phyloP scores from a whole-genome alignment of 345 rosid species.

The Brassica cretica region DNA sequence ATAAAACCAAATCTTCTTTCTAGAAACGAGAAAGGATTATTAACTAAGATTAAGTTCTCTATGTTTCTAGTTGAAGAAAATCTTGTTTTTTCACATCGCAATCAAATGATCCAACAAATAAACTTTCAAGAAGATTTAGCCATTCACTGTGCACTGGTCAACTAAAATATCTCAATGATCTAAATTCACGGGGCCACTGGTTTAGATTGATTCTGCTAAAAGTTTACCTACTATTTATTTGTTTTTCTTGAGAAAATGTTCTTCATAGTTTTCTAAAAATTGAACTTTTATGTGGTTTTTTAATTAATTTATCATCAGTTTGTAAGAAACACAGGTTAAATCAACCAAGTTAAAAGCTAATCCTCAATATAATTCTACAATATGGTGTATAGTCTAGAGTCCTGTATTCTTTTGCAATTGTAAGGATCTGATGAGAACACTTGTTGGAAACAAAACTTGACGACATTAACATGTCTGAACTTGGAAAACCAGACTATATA shows the following conservation, averaged over 20 bases:
- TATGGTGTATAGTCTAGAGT: too few species aligned
- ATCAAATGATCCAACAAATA: background rate
- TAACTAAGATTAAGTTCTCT: background rate
- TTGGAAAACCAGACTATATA: too few species aligned
- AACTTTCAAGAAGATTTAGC: background rate
- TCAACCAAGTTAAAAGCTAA: too few species aligned
- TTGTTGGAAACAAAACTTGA: too few species aligned
- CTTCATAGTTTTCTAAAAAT: background rate
- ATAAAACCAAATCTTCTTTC: background rate
- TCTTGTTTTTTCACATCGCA: background rate
- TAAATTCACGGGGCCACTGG: background rate
- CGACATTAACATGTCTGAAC: too few species aligned
- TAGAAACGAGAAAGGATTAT: background rate
- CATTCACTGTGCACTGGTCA: background rate
- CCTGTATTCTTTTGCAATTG: too few species aligned
- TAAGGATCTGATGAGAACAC: too few species aligned
- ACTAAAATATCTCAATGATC: background rate
- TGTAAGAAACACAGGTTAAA: too few species aligned
- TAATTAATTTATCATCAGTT: too few species aligned
- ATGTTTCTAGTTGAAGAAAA: background rate
- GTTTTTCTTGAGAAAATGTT: background rate
- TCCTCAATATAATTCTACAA: too few species aligned
- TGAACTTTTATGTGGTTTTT: background rate
- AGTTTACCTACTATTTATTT: background rate
- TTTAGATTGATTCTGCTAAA: background rate